Conservation (phyloP, 192 early-diverging fungal genomes). For the Mortierella hygrophila region DNA sequence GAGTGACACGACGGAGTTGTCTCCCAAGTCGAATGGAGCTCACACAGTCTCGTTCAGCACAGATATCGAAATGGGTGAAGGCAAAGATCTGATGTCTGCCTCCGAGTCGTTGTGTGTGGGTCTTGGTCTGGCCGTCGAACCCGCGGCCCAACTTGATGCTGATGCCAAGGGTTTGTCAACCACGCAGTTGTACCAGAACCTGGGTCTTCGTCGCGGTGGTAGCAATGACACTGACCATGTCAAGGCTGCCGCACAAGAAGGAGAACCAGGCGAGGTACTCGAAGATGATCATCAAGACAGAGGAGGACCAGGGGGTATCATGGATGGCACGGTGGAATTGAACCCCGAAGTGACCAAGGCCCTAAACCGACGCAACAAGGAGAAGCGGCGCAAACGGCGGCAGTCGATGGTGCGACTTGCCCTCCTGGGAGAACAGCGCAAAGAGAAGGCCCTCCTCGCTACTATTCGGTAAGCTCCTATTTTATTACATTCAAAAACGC, state of each 20-base stretch:
- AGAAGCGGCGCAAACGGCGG: conserved; percentile 18
- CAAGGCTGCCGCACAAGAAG: background rate
- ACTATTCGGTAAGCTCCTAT: conserved; percentile 41
- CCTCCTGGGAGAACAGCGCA: conserved; percentile 41
- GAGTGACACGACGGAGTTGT: background rate
- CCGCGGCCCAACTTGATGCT: background rate
- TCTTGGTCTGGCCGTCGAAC: conserved; percentile 14
- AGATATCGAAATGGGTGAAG: conserved; percentile 12
- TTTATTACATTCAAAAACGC: background rate
- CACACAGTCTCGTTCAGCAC: background rate
- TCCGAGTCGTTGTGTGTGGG: background rate
- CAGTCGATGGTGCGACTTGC: conserved; percentile 33
- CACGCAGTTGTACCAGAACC: background rate
- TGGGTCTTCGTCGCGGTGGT: background rate
- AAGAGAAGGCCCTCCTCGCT: conserved; percentile 49
- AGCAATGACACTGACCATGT: background rate
- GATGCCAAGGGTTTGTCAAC: background rate
- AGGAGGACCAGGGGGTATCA: background rate
- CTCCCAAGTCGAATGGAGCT: background rate
- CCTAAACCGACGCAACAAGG: conserved; percentile 16
- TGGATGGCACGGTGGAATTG: background rate
- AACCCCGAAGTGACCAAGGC: background rate
- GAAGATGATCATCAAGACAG: background rate
- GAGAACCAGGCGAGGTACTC: background rate
- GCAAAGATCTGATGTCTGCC: background rate